phyloP scores from a whole-genome alignment of 306 rosid species.

The Trichosanthes truncata region DNA sequence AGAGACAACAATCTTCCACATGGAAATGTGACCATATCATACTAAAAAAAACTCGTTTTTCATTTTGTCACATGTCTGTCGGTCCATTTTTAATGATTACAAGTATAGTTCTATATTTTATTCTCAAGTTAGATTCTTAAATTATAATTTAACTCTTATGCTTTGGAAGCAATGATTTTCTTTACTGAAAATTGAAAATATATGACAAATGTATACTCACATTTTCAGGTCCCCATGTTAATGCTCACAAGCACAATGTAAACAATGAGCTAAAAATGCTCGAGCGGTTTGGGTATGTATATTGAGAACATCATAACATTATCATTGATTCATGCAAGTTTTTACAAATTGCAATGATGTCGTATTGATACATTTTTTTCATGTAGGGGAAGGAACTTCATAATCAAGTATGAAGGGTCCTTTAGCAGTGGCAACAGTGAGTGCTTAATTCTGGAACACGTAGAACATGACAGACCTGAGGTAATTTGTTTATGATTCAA shows the following conservation, averaged over 20 bases:
- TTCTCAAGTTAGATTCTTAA: background rate
- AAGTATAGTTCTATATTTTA: background rate
- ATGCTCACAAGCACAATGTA: conserved; percentile 26
- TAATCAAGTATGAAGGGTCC: conserved; percentile 28
- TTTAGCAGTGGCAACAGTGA: conserved; percentile 21
- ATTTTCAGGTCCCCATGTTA: conserved; percentile 27
- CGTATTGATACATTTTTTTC: background rate
- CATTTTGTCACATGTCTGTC: background rate
- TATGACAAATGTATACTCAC: background rate
- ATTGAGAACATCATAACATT: background rate
- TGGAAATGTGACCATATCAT: background rate
- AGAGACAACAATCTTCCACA: background rate
- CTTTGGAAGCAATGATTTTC: background rate
- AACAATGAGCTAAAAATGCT: conserved; percentile 27
- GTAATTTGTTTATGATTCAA: conserved; percentile 24
- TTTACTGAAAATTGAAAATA: background rate
- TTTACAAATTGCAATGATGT: background rate
- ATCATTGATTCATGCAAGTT: background rate
- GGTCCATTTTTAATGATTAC: background rate
- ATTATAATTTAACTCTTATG: background rate
- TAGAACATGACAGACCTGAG: conserved; percentile 90
- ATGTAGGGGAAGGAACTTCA: conserved; percentile 29
- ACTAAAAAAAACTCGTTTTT: background rate
- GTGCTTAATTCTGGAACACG: conserved; percentile 38
- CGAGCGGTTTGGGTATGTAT: conserved; percentile 27